Percentiles rank a stretch among this genome's conserved stretches.
These are phyloP conservation scores for Aristolochia californica DNA, from an alignment of 164 flowering plant species.

Conservation along the genomic window DNA sequence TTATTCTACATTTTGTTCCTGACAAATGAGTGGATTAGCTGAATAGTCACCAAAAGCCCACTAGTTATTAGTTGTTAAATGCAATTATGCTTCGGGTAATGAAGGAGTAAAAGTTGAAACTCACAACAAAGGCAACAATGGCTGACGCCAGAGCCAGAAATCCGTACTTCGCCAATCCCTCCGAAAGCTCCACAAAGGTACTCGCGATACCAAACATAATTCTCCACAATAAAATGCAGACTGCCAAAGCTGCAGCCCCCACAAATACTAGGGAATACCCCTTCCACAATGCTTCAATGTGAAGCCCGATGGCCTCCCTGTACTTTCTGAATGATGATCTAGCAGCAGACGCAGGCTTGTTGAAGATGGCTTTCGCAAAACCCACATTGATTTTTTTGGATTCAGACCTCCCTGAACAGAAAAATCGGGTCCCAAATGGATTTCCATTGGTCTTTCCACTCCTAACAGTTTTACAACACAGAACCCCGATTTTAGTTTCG, in stretches of 20 bases:
- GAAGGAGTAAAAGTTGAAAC: slow-evolving; percentile 13
- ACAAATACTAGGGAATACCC: slow-evolving; percentile 54
- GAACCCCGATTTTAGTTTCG: neutral
- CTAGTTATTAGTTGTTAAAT: too few species aligned
- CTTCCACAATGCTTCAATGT: slow-evolving; percentile 75
- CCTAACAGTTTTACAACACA: slow-evolving; percentile 10
- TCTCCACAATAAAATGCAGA: slow-evolving; percentile 72
- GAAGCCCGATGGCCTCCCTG: slow-evolving; percentile 62
- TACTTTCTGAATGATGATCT: slow-evolving; percentile 38
- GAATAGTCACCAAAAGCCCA: too few species aligned
- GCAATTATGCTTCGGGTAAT: neutral
- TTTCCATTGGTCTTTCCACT: slow-evolving; percentile 4
- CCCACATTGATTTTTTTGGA: slow-evolving; percentile 15
- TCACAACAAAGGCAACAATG: slow-evolving; percentile 77
- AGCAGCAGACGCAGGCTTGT: slow-evolving; percentile 36
- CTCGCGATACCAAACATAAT: slow-evolving; percentile 77
- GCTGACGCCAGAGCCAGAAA: slow-evolving; percentile 85
- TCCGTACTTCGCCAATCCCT: slow-evolving; percentile 97
- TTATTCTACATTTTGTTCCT: too few species aligned
- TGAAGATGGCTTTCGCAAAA: slow-evolving; percentile 26
- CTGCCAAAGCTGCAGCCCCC: slow-evolving; percentile 49
- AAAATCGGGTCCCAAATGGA: slow-evolving; percentile 21
- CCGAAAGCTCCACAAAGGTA: slow-evolving; percentile 74
- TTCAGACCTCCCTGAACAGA: slow-evolving; percentile 20
- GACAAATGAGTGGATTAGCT: too few species aligned